Evolutionary conservation across 2,329 filamentous ascomycete genomes (phyloP), one percentile per base, ranked within the genome.

Genomic region (Paecilomyces sp.): DNA sequence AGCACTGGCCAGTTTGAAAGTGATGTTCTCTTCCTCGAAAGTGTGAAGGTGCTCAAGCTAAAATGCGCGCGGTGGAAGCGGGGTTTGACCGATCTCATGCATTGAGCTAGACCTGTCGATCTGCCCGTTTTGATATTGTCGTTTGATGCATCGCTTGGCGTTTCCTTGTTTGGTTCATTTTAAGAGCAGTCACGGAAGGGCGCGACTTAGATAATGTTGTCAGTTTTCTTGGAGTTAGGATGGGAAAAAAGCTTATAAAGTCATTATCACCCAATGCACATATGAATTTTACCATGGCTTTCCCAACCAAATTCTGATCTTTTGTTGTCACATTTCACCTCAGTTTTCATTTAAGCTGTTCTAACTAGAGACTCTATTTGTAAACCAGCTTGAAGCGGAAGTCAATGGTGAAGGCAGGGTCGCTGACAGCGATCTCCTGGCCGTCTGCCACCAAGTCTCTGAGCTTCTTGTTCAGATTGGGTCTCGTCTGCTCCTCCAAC

Each of bases 1-100:
- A 97, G 92, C 80, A 88, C 91, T 0, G 95, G 94, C 5, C 94
- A 99, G 78, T 96, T 91, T 81, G 88, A 94, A 61, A 96, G 92
- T 71, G 93, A 97, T 69, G 88, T 92, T 76, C 82, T 99, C 64
- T 97, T 99, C 80, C 77, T 99, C 59, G 92, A 97, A 77, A 87
- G 91, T 30, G 84, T 99, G 56, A 89, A 88, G 77, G 81, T 91
- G 66, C 78, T 99, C 63, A 96, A 92, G 80, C 81, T 85, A 68
- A 97, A 97, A 81, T 94, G 90, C 66, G 71, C 71, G 57, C 74
- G 74, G 52, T 72, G 80, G 67, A 79, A 80, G 70, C 69, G 75
- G 56, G 74, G 76, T 56, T 64, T 81, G 66, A 72, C 70, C 54
- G 76, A 77, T 66, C 68, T 80, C 60, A 72, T 75, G 70, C 75